Percentiles rank a stretch among this genome's conserved stretches.
Evolutionary conservation across 768 basidiomycete species (phyloP).

Genomic region (Hericium erinaceus): DNA sequence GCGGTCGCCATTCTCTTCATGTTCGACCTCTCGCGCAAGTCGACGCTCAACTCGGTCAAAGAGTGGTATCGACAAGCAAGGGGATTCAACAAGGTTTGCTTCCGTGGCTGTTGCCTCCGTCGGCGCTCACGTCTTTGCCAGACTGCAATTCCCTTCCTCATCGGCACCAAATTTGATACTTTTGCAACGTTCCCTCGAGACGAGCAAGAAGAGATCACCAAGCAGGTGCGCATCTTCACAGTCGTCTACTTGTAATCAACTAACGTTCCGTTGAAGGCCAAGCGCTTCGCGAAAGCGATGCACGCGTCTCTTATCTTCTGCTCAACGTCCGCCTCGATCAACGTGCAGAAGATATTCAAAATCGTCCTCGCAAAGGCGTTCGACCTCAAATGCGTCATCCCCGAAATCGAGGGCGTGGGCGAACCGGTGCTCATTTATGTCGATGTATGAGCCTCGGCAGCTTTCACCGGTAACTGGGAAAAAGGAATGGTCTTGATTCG

Average conservation of each 20-base stretch:
- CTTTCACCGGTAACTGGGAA: too few relatives aligned
- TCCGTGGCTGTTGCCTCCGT: not conserved
- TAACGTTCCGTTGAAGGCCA: conserved; percentile 45
- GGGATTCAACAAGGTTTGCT: conserved; percentile 90
- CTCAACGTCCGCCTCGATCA: conserved; percentile 97
- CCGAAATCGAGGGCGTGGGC: conserved; percentile 94
- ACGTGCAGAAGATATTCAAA: conserved; percentile 99
- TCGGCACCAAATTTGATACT: conserved; percentile 97
- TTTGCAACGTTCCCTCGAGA: conserved; percentile 94
- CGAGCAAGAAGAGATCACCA: conserved; percentile 99
- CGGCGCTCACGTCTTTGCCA: conserved; percentile 21
- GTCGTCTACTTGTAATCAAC: not conserved
- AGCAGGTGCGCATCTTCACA: conserved; percentile 36
- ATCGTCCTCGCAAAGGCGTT: conserved; percentile 96
- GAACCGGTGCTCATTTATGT: conserved; percentile 94
- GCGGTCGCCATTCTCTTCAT: conserved; percentile 99
- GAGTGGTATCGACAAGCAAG: conserved; percentile 99
- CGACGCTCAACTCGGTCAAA: conserved; percentile 95
- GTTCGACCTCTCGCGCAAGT: conserved; percentile 98
- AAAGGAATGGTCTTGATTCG: not conserved
- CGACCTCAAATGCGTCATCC: conserved; percentile 97
- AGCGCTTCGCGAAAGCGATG: conserved; percentile 98
- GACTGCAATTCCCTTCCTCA: conserved; percentile 98
- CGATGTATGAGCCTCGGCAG: conserved; percentile 44
- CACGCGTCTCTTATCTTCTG: conserved; percentile 99